Evolutionary conservation across 352 stramenopile genomes (phyloP).

Genomic region (Phytophthora rubi): DNA sequence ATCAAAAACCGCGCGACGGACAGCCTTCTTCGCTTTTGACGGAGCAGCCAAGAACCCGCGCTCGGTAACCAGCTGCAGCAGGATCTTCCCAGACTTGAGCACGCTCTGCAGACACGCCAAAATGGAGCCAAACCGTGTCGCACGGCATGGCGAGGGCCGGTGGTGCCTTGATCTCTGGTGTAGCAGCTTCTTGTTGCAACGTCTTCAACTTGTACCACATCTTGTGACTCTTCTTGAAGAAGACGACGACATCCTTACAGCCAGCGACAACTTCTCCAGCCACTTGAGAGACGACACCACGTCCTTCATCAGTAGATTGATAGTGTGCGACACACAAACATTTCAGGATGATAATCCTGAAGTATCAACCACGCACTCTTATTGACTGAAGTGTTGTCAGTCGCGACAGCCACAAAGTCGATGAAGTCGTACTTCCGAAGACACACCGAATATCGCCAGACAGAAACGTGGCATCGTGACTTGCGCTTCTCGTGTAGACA

Average conservation of each 20-base stretch:
- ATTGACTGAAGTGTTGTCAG: background rate
- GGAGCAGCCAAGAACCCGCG: background rate
- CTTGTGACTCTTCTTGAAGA: background rate
- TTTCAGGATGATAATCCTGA: background rate
- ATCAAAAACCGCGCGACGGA: background rate
- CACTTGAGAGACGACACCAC: background rate
- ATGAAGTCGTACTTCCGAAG: background rate
- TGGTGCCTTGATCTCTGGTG: no score
- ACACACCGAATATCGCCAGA: background rate
- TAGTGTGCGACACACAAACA: background rate
- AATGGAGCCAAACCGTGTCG: background rate
- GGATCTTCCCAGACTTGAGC: background rate
- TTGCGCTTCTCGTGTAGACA: no score
- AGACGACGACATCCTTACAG: background rate
- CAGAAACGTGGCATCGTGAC: no score
- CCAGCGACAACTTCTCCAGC: background rate
- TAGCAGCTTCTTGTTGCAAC: background rate
- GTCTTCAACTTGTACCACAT: background rate
- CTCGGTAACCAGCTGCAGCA: background rate
- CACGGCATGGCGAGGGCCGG: background rate
- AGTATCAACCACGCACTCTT: background rate
- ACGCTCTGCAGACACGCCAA: background rate
- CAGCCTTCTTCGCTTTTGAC: background rate
- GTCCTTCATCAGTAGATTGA: background rate
- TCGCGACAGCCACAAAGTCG: background rate